phyloP scores from a whole-genome alignment of 2,329 filamentous ascomycete species.

The Pseudogymnoascus sp. region DNA sequence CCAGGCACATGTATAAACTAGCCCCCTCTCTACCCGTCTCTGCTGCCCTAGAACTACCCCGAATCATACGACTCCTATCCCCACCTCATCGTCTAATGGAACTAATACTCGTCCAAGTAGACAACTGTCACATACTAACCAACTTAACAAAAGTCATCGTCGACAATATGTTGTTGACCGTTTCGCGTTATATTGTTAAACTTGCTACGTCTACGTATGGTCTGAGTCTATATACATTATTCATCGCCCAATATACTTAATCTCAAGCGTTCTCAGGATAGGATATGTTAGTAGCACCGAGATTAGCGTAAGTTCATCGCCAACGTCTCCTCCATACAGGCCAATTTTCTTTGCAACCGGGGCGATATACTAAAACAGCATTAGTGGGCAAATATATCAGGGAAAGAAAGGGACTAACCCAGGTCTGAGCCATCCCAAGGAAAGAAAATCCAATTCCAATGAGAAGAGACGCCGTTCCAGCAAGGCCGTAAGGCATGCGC shows the following conservation, averaged over 20 bases:
- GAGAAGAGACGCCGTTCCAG: constrained; percentile 13
- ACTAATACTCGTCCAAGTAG: too few species aligned
- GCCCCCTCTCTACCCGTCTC: too few species aligned
- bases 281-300: neutral
- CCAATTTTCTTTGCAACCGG: neutral
- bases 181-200: too few species aligned
- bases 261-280: neutral
- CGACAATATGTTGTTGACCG: too few species aligned
- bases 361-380: neutral
- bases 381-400: neutral
- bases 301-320: neutral
- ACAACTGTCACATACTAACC: too few species aligned
- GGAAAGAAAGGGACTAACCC: constrained; percentile 12
- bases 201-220: too few species aligned
- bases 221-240: neutral
- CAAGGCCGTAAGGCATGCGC: constrained; percentile 18
- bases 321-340: neutral
- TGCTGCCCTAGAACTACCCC: too few species aligned
- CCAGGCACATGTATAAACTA: too few species aligned
- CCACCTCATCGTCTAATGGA: too few species aligned
- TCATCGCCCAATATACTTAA: neutral
- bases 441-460: constrained; percentile 16
- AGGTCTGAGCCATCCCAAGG: constrained; percentile 20
- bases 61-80: too few species aligned
- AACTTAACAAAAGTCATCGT: too few species aligned